phyloP scores from a whole-genome alignment of 768 basidiomycete genomes.

The Rhizopogon salebrosus region DNA sequence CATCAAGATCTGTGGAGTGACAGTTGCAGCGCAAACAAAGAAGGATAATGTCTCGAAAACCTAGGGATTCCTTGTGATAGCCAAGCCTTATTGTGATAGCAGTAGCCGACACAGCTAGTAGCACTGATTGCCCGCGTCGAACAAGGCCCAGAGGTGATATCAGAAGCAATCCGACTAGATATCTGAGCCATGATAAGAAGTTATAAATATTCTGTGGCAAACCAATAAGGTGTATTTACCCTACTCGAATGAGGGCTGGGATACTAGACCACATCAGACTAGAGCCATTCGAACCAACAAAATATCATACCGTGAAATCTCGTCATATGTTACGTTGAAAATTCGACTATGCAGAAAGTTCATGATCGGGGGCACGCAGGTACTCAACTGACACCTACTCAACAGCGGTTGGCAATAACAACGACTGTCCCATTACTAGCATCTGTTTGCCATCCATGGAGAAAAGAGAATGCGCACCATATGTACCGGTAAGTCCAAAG shows the following conservation, averaged over 20 bases:
- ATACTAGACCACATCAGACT: conserved; percentile 34
- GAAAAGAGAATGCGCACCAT: conserved; percentile 18
- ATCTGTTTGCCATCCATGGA: neutral
- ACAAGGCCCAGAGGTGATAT: conserved; percentile 80
- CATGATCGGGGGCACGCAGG: neutral
- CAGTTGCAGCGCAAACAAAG: conserved; percentile 65
- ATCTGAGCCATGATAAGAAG: conserved; percentile 34
- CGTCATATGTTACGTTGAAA: conserved; percentile 32
- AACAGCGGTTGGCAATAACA: conserved; percentile 75
- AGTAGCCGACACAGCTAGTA: conserved; percentile 48
- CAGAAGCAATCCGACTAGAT: conserved; percentile 66
- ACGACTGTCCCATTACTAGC: conserved; percentile 35
- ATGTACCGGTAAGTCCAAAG: conserved; percentile 61
- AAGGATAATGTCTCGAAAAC: conserved; percentile 68
- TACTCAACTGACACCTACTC: conserved; percentile 36
- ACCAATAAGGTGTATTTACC: conserved; percentile 33
- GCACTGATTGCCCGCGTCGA: conserved; percentile 64
- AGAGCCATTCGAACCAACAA: neutral
- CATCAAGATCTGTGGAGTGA: conserved; percentile 72
- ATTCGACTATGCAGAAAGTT: conserved; percentile 17
- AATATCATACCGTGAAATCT: conserved; percentile 26
- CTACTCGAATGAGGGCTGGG: conserved; percentile 63
- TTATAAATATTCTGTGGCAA: neutral
- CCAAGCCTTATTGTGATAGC: conserved; percentile 67
- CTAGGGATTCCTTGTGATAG: conserved; percentile 51